Evolutionary conservation across 176 grass and related monocot species (phyloP).

Genomic region (Eragrostis nindensis): DNA sequence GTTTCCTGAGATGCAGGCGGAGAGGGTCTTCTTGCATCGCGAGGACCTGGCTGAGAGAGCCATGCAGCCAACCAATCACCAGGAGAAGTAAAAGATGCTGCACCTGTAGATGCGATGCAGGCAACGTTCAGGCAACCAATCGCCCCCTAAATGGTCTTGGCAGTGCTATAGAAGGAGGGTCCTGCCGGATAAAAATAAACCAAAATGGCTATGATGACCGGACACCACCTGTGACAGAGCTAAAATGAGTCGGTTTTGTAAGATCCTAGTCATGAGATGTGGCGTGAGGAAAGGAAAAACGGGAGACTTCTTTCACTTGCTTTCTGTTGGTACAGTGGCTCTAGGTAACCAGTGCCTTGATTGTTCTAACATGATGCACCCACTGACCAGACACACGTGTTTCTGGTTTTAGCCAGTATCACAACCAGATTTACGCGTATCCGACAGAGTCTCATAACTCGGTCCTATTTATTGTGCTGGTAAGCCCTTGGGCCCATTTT

Average conservation of each 20-base stretch:
- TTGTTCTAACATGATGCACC: background rate
- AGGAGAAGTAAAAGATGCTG: no score
- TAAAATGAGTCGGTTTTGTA: background rate
- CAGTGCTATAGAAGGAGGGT: background rate
- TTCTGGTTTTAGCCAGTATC: background rate
- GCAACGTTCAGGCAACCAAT: no score
- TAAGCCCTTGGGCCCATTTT: background rate
- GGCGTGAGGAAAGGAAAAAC: background rate
- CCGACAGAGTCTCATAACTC: background rate
- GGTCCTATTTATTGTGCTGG: background rate
- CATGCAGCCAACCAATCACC: no score
- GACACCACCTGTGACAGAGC: background rate
- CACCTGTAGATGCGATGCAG: no score
- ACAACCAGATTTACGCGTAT: background rate
- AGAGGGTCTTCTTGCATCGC: no score
- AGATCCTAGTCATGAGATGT: background rate
- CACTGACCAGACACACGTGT: background rate
- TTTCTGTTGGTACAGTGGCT: background rate
- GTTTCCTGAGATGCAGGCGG: no score
- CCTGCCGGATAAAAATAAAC: background rate
- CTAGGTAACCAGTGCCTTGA: background rate
- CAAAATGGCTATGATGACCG: background rate
- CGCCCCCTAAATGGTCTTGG: slow-evolving; percentile 20
- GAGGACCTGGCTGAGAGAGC: no score
- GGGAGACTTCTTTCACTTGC: background rate